Evolutionary conservation across 129 eudicot genomes (phyloP).

Genomic region (Lonicera japonica): DNA sequence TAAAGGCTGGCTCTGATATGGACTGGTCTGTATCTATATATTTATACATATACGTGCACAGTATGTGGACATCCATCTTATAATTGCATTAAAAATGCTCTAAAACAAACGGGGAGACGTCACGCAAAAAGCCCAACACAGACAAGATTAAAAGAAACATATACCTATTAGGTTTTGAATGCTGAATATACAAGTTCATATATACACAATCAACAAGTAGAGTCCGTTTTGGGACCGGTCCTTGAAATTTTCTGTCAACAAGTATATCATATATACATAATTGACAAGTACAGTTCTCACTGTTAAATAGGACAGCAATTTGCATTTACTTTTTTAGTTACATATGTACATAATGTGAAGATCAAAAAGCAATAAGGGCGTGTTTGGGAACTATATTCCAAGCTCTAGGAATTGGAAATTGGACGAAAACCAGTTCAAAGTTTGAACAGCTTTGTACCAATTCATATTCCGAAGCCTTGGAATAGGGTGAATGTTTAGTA

Average conservation of each 20-base stretch:
- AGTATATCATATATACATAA: neutral
- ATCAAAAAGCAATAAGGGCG: neutral
- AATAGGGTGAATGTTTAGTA: conserved; percentile 37
- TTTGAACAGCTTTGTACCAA: neutral
- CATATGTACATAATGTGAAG: conserved; percentile 9
- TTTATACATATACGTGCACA: too few species aligned
- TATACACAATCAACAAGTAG: neutral
- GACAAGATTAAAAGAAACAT: neutral
- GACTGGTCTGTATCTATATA: too few species aligned
- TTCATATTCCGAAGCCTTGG: conserved; percentile 12
- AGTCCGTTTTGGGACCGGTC: too few species aligned
- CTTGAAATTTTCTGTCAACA: too few species aligned
- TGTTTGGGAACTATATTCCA: too few species aligned
- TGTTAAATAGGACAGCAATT: neutral
- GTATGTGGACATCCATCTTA: too few species aligned
- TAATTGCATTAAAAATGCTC: too few species aligned
- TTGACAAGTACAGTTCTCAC: neutral
- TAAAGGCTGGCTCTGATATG: too few species aligned
- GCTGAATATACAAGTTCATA: conserved; percentile 2
- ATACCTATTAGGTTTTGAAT: neutral
- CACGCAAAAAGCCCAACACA: too few species aligned
- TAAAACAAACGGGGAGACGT: too few species aligned
- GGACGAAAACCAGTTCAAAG: too few species aligned
- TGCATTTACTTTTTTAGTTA: neutral
- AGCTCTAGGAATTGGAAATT: too few species aligned